phyloP scores from a whole-genome alignment of 768 basidiomycete genomes.

The Auricularia sp. region DNA sequence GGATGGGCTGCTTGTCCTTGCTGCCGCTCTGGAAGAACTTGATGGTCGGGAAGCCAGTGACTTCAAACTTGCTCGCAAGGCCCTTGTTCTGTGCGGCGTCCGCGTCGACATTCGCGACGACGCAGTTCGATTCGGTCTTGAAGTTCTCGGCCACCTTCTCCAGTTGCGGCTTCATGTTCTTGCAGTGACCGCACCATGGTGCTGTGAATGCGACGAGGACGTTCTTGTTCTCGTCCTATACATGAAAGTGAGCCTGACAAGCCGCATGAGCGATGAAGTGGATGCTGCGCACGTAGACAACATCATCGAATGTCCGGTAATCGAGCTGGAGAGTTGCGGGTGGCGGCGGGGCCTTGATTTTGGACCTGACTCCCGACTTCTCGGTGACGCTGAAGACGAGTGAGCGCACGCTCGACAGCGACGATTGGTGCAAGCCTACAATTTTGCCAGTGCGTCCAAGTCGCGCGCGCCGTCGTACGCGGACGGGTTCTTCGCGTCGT shows the following conservation, averaged over 20 bases:
- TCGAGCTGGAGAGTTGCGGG: conserved; percentile 61
- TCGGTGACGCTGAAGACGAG: conserved; percentile 46
- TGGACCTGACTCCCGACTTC: conserved; percentile 78
- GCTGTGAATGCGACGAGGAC: conserved; percentile 80
- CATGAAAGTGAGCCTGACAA: too few relatives aligned
- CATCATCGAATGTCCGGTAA: conserved; percentile 60
- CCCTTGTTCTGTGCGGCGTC: conserved; percentile 73
- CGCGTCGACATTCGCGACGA: conserved; percentile 86
- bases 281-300: conserved; percentile 40
- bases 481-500: conserved; percentile 47
- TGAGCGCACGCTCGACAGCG: background rate
- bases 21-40: conserved; percentile 76
- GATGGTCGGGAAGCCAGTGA: conserved; percentile 83
- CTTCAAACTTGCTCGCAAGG: conserved; percentile 59
- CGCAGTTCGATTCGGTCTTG: conserved; percentile 64
- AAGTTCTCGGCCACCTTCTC: conserved; percentile 79
- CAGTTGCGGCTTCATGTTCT: conserved; percentile 76
- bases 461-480: conserved; percentile 74
- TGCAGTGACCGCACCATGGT: conserved; percentile 94
- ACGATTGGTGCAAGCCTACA: conserved; percentile 39
- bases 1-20: conserved; percentile 45
- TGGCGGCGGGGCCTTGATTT: conserved; percentile 74
- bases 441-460: conserved; percentile 61
- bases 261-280: too few relatives aligned
- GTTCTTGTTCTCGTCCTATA: conserved; percentile 49